Evolutionary conservation across 176 grass and related monocot genomes (phyloP).

Genomic region (Cocos nucifera): DNA sequence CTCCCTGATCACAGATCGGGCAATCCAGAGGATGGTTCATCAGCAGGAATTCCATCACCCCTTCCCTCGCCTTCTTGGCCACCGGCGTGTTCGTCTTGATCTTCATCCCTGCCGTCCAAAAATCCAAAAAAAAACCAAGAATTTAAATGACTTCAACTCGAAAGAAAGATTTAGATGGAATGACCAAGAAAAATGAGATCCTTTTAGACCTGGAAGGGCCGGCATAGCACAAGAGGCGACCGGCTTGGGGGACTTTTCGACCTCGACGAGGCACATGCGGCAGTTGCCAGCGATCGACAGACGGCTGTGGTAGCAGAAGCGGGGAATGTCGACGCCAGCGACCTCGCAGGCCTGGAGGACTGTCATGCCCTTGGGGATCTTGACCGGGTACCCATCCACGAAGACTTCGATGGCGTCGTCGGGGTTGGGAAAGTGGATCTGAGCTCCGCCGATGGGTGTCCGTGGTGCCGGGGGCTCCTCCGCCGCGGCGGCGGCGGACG

Average conservation of each 20-base stretch:
- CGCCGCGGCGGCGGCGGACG: conserved; percentile 29
- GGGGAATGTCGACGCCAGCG: conserved; percentile 87
- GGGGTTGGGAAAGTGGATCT: conserved; percentile 53
- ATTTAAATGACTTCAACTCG: neutral
- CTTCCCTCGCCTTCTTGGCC: conserved; percentile 97
- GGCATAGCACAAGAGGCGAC: conserved; percentile 99
- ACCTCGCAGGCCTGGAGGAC: conserved; percentile 98
- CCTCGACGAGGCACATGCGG: conserved; percentile 99
- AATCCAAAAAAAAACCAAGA: neutral
- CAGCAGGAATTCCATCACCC: conserved; percentile 97
- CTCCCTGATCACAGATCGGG: conserved; percentile 96
- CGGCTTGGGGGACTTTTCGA: conserved; percentile 99
- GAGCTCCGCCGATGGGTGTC: conserved; percentile 62
- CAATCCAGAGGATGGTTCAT: conserved; percentile 97
- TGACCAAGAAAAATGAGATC: conserved; percentile 6
- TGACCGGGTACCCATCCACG: conserved; percentile 85
- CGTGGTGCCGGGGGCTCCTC: conserved; percentile 31
- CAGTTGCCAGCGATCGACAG: conserved; percentile 92
- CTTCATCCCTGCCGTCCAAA: conserved; percentile 73
- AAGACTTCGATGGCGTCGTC: conserved; percentile 93
- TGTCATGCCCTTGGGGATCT: conserved; percentile 89
- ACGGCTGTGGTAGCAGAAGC: conserved; percentile 94
- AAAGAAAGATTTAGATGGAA: too few species aligned
- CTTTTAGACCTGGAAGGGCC: conserved; percentile 54
- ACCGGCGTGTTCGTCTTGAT: conserved; percentile 92